phyloP scores from a whole-genome alignment of 116 monocot species.

The Zostera marina region DNA sequence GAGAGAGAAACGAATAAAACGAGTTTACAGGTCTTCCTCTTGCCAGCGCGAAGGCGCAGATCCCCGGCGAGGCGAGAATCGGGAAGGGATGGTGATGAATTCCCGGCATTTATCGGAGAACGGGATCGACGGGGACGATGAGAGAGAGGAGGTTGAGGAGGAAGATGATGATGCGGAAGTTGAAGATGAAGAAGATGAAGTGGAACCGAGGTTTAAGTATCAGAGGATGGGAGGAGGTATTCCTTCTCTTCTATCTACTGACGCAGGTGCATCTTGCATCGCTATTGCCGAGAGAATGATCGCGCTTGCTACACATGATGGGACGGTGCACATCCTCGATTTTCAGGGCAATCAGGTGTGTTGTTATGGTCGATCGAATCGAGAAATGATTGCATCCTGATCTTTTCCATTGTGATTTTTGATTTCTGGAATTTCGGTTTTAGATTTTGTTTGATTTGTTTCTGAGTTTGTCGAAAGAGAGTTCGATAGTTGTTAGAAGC shows the following conservation, averaged over 20 bases:
- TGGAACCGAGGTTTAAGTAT: slow-evolving; percentile 93
- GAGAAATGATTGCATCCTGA: no score
- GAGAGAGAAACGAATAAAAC: no score
- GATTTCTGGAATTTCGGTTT: no score
- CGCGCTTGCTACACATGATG: slow-evolving; percentile 94
- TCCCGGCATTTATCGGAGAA: slow-evolving; percentile 26
- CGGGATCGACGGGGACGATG: slow-evolving; percentile 70
- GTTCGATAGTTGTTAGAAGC: no score
- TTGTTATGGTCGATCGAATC: not conserved
- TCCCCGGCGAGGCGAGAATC: not conserved
- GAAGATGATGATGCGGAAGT: slow-evolving; percentile 35
- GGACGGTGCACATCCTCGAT: slow-evolving; percentile 90
- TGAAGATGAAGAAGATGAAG: slow-evolving; percentile 55
- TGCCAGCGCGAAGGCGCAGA: no score
- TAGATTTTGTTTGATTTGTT: no score
- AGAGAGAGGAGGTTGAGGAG: slow-evolving; percentile 48
- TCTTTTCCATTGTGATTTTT: no score
- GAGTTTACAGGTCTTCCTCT: no score
- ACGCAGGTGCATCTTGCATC: slow-evolving; percentile 57
- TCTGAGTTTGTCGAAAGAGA: no score
- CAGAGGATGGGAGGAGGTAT: slow-evolving; percentile 93
- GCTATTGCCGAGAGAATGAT: slow-evolving; percentile 89
- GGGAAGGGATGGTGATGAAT: slow-evolving; percentile 7
- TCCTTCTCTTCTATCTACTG: slow-evolving; percentile 63
- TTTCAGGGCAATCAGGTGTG: slow-evolving; percentile 96